These are phyloP conservation scores for Mortierella hygrophila DNA, from an alignment of 192 early-diverging fungal species.

Conservation along the genomic window DNA sequence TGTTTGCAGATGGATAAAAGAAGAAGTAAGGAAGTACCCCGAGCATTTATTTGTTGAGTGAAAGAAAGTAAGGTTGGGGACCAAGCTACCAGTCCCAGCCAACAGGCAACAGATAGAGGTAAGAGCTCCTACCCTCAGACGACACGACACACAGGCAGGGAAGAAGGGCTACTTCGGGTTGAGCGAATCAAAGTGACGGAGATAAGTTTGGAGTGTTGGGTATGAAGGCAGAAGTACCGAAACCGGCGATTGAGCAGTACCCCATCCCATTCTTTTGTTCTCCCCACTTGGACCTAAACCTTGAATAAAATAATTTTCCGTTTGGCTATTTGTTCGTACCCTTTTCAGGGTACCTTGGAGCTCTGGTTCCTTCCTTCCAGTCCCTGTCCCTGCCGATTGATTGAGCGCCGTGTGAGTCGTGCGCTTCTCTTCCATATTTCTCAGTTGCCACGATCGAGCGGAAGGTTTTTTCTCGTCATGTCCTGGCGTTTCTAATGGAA, in stretches of 20 bases:
- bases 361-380: too few species aligned
- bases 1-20: neutral
- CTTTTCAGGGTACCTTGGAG: too few species aligned
- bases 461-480: too few species aligned
- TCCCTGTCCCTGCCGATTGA: too few species aligned
- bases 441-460: too few species aligned
- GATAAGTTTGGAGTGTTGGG: neutral
- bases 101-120: neutral
- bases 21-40: neutral
- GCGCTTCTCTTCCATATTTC: too few species aligned
- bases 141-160: too few species aligned
- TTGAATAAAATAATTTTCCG: slow-evolving; percentile 8
- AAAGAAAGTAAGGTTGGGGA: slow-evolving; percentile 1
- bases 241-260: neutral
- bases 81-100: neutral
- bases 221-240: neutral
- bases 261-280: neutral
- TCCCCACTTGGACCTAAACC: neutral
- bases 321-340: neutral
- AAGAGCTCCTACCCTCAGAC: too few species aligned
- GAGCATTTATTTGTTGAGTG: neutral
- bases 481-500: too few species aligned
- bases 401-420: too few species aligned
- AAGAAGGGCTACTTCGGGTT: too few species aligned
- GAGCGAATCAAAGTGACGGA: too few species aligned